Base-by-base conservation (phyloP, 2,329 filamentous ascomycete species). In the Ophiostoma quercus region DNA sequence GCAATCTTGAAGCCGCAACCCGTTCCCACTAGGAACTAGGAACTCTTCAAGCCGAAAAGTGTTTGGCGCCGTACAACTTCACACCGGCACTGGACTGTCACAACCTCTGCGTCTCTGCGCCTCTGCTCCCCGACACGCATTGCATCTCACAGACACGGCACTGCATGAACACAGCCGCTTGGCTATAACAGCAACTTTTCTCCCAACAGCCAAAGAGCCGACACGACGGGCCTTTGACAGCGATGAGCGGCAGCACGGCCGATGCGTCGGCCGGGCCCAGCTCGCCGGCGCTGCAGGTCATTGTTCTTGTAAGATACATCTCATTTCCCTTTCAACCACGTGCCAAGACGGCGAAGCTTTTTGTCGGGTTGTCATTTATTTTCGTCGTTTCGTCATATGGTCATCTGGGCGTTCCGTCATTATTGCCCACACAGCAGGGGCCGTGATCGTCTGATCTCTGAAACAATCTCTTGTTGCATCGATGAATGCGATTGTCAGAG, bases 231-330 rank as follows among this genome's bases (percentile, higher is more conserved):
- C 39, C 60, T 47, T 67, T 19, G 12, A 22, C 25, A 12, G 70
- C 66, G 22, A 73, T 73, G 71, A 71, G 57, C 16, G 71, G 70
- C 67, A 68, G 67, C 65, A 72, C 71, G 68, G 70, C 68, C 41
- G 71, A 70, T 60, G 71, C 68, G 68, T 43, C 71, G n/a, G 71
- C 41, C 25, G 68, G 43, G 34, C 22, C 70, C 29, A 63, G 63
- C 54, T 43, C 71, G 54, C 68, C 87, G 77, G 86, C 87, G 57
- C 80, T 92, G 79, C 89, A 92, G 79, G 88, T 92, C 66, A 91
- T 92, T 80, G 83, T 92, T 71, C 79, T 92, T 82, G 90, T 92
- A 82, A 82, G 89, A 32, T 84, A 22, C 16, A 22, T 16, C 66
- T 8, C 67, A 73, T 72, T 51, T 25, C 29, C n/a, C 47, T 11